Evolutionary conservation across 1,284 basidiomycete species (phyloP).

Genomic region (Tilletia setariae): DNA sequence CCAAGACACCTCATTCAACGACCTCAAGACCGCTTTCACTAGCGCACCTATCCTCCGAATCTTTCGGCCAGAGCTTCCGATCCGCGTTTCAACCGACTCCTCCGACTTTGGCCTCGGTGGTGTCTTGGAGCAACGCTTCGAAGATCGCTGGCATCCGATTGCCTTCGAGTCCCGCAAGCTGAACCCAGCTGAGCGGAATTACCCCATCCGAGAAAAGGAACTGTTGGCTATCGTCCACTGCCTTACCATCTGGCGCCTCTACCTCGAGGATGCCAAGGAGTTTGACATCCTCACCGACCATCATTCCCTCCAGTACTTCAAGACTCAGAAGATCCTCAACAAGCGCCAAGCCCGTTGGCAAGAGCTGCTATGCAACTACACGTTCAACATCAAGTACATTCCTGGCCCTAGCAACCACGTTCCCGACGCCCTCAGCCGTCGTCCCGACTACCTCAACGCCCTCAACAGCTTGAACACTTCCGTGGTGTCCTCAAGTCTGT

Average conservation of each 20-base stretch:
- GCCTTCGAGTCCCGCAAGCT: conserved; percentile 29
- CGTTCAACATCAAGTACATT: conserved; percentile 22
- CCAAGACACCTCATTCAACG: conserved; percentile 4
- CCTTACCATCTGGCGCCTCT: conserved; percentile 54
- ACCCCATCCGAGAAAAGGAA: too few species aligned
- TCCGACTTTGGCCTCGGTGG: conserved; percentile 19
- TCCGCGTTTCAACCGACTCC: too few species aligned
- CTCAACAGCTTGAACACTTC: not conserved
- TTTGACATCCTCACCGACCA: conserved; percentile 27
- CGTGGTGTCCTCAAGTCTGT: not conserved
- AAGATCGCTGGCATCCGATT: conserved; percentile 20
- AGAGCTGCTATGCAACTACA: conserved; percentile 25
- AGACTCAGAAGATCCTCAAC: conserved; percentile 19
- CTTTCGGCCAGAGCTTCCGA: conserved; percentile 17
- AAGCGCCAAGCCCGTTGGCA: too few species aligned
- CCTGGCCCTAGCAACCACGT: conserved; percentile 20
- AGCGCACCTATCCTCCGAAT: conserved; percentile 12
- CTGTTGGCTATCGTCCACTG: conserved; percentile 47
- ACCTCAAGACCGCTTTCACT: conserved; percentile 19
- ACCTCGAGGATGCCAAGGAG: conserved; percentile 45
- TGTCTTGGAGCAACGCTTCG: conserved; percentile 18
- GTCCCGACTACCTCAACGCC: conserved; percentile 20
- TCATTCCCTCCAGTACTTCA: conserved; percentile 25
- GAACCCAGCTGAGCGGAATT: conserved; percentile 55
- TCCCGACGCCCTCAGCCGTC: conserved; percentile 25